phyloP scores from a whole-genome alignment of 2,329 filamentous ascomycete genomes.

The Talaromyces islandicus region DNA sequence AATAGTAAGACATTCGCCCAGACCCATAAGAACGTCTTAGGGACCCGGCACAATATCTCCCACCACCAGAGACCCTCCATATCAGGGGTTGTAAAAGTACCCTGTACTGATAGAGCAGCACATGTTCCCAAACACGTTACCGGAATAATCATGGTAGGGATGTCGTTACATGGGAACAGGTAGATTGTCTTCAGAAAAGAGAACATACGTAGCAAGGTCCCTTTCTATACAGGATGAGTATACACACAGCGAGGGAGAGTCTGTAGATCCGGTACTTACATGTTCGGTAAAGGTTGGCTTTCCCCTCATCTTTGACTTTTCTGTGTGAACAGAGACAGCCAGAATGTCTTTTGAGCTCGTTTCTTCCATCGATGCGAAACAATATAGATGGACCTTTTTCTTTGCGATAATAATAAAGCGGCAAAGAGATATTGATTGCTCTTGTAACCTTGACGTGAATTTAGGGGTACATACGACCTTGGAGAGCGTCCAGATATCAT shows the following conservation, averaged over 20 bases:
- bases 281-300: neutral
- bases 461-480: neutral
- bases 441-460: neutral
- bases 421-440: neutral
- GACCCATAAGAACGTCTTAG: constrained; percentile 15
- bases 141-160: constrained; percentile 2
- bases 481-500: neutral
- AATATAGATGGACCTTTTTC: neutral
- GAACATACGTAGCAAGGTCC: neutral
- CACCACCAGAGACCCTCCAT: neutral
- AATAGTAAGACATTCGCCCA: constrained; percentile 32
- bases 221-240: neutral
- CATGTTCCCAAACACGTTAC: neutral
- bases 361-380: neutral
- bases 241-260: neutral
- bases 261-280: neutral
- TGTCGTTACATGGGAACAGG: neutral
- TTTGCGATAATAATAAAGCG: neutral
- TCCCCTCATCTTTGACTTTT: neutral
- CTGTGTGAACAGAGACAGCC: neutral
- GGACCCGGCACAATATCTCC: neutral
- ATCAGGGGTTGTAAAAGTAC: neutral
- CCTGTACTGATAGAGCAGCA: neutral
- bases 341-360: neutral
- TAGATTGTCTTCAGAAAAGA: constrained; percentile 1